These are phyloP conservation scores for Microascus cirrosus DNA, from an alignment of 2,329 filamentous ascomycete genomes.

Conservation along the genomic window DNA sequence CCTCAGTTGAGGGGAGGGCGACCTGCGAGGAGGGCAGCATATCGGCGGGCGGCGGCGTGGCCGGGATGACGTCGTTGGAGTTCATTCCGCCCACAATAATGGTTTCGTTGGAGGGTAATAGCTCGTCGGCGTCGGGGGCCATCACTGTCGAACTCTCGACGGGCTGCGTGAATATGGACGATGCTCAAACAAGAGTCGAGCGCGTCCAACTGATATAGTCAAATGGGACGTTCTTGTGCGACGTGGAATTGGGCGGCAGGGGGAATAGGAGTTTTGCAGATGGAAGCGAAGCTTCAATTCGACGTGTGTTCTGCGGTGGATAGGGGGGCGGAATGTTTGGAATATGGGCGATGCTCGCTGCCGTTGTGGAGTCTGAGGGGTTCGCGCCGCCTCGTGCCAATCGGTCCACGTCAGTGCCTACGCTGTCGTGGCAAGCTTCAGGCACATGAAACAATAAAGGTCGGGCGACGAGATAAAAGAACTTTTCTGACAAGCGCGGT, in stretches of 20 bases:
- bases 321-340: neutral
- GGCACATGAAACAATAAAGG: neutral
- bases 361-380: neutral
- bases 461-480: neutral
- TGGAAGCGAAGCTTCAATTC: neutral
- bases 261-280: neutral
- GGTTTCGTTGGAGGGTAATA: neutral
- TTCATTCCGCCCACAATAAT: neutral
- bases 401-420: neutral
- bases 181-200: neutral
- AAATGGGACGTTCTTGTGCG: neutral
- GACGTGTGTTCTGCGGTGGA: neutral
- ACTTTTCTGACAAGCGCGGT: neutral
- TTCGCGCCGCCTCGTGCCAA: neutral
- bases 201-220: neutral
- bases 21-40: conserved; percentile 29
- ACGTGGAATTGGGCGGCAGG: neutral
- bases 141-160: neutral
- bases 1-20: conserved; percentile 47
- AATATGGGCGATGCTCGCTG: neutral
- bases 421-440: neutral
- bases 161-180: neutral
- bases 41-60: conserved; percentile 1
- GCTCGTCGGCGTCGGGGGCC: neutral
- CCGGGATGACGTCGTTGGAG: conserved; percentile 1